Conservation (phyloP, 106 monocot species). For the Iris macrosiphon region DNA sequence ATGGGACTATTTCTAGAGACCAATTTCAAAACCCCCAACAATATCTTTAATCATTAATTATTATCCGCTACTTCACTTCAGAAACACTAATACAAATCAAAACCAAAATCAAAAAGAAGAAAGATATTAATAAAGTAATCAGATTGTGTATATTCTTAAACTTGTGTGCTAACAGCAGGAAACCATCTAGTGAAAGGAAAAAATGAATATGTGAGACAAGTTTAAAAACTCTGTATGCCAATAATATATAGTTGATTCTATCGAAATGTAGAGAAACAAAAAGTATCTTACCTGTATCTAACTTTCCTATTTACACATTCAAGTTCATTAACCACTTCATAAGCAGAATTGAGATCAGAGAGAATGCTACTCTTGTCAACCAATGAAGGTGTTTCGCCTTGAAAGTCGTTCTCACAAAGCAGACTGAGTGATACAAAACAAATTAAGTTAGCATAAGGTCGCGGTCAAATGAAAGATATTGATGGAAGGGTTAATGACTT, state of each 20-base stretch:
- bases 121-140: too few species aligned
- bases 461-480: neutral
- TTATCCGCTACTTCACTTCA: too few species aligned
- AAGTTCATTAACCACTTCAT: constrained; percentile 15
- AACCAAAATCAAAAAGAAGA: too few species aligned
- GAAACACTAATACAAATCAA: too few species aligned
- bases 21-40: too few species aligned
- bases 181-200: too few species aligned
- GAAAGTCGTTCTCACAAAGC: constrained; percentile 39
- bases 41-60: too few species aligned
- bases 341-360: constrained; percentile 26
- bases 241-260: neutral
- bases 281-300: constrained; percentile 36
- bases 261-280: neutral
- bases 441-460: neutral
- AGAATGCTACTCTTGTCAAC: constrained; percentile 13
- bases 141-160: too few species aligned
- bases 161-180: too few species aligned
- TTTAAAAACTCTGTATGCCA: neutral
- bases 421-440: constrained; percentile 30
- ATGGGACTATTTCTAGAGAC: too few species aligned
- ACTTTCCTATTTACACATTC: constrained; percentile 39
- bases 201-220: too few species aligned
- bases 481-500: neutral
- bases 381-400: constrained; percentile 11